phyloP scores from a whole-genome alignment of 805 yeast species.

The Suhomyces emberorum region DNA sequence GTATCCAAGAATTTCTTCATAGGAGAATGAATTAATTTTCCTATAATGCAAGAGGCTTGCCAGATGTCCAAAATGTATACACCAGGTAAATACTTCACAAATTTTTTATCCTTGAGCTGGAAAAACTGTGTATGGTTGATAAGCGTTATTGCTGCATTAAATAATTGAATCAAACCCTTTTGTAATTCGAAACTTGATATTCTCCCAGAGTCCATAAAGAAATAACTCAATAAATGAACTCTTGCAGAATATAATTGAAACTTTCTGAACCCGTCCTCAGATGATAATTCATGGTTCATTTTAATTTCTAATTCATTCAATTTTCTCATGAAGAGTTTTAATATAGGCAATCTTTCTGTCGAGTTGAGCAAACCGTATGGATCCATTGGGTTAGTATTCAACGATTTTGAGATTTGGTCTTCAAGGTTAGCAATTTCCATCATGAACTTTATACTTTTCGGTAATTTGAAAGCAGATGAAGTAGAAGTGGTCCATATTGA shows the following conservation, averaged over 20 bases:
- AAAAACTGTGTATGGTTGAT: slow-evolving; percentile 64
- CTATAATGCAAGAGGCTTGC: slow-evolving; percentile 88
- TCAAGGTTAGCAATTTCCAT: slow-evolving; percentile 82
- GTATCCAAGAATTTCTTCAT: slow-evolving; percentile 64
- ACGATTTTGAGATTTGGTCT: slow-evolving; percentile 74
- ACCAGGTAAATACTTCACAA: slow-evolving; percentile 78
- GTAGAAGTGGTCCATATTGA: slow-evolving; percentile 55
- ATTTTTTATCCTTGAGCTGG: slow-evolving; percentile 54
- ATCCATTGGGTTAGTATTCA: slow-evolving; percentile 68
- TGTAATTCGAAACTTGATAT: slow-evolving; percentile 58
- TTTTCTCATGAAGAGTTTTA: slow-evolving; percentile 67
- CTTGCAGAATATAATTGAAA: slow-evolving; percentile 70
- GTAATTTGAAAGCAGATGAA: slow-evolving; percentile 39
- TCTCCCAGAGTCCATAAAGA: slow-evolving; percentile 63
- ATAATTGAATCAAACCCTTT: slow-evolving; percentile 71
- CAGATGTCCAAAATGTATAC: slow-evolving; percentile 79
- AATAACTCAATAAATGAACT: slow-evolving; percentile 78
- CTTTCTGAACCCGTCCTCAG: slow-evolving; percentile 63
- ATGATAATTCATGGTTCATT: slow-evolving; percentile 34
- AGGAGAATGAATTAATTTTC: slow-evolving; percentile 74
- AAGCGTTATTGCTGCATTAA: slow-evolving; percentile 73
- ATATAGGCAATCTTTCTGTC: slow-evolving; percentile 69
- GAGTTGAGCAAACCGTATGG: slow-evolving; percentile 63
- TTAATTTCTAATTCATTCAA: slow-evolving; percentile 72
- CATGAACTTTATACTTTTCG: slow-evolving; percentile 66